Evolutionary conservation across 495 filamentous ascomycete species (phyloP).

Genomic region (Neurospora sp.): DNA sequence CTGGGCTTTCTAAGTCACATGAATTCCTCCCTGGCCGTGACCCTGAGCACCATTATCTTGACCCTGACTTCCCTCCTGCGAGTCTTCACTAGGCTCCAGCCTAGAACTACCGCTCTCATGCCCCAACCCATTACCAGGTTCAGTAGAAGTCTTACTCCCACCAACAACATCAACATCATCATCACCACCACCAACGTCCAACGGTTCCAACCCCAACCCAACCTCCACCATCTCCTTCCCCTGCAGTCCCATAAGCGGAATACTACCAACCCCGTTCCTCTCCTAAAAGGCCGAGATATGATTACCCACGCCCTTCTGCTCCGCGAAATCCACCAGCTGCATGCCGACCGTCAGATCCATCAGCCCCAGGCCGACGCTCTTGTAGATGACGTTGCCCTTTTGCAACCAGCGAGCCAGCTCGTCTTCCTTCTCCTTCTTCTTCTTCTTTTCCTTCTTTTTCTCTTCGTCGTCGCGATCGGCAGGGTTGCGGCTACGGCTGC

Average conservation of each 20-base stretch:
- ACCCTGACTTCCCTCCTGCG: not conserved
- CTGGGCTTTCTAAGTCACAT: not conserved
- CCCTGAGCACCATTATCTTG: not conserved
- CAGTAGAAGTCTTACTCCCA: not conserved
- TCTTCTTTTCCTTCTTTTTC: conserved; percentile 1
- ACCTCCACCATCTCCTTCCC: not conserved
- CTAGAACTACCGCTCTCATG: not conserved
- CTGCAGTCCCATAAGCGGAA: not conserved
- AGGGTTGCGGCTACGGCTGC: not conserved
- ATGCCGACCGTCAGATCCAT: conserved; percentile 74
- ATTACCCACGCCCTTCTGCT: conserved; percentile 62
- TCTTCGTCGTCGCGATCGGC: not conserved
- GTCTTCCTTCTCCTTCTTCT: conserved; percentile 35
- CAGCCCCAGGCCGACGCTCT: conserved; percentile 68
- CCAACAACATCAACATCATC: not conserved
- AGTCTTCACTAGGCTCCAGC: not conserved
- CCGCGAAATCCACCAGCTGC: conserved; percentile 65
- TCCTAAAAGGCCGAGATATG: conserved; percentile 57
- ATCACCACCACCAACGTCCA: not conserved
- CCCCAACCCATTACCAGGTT: not conserved
- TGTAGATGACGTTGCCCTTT: conserved; percentile 78
- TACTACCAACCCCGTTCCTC: not conserved
- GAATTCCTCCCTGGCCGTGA: not conserved
- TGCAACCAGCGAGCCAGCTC: conserved; percentile 61
- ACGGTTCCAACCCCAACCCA: not conserved